Conservation (phyloP, 2,329 filamentous ascomycete species). For the Penicillium polonicum region DNA sequence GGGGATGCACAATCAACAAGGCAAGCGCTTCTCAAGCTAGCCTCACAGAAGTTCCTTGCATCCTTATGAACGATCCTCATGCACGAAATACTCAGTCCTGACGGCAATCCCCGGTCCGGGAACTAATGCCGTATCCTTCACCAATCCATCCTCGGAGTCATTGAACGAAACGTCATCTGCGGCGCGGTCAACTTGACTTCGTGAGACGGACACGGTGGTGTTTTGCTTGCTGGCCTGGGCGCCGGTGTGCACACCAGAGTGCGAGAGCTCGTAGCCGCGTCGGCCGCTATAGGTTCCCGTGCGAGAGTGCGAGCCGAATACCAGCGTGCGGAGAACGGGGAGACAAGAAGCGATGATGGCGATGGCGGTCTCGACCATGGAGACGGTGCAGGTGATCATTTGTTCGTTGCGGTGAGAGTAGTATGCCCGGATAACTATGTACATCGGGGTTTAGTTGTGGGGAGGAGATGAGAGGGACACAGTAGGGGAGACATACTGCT, state of each 20-base stretch:
- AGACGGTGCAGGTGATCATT: slow-evolving; percentile 28
- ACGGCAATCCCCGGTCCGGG: slow-evolving; percentile 18
- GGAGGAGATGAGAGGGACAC: background rate
- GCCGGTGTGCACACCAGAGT: slow-evolving; percentile 9
- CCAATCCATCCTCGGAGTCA: slow-evolving; percentile 22
- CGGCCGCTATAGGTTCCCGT: slow-evolving; percentile 20
- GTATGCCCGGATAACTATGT: slow-evolving; percentile 23
- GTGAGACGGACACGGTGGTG: slow-evolving; percentile 15
- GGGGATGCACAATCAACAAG: background rate
- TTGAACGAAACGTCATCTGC: slow-evolving; percentile 15
- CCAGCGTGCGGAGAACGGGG: slow-evolving; percentile 22
- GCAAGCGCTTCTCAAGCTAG: background rate
- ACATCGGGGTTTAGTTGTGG: background rate
- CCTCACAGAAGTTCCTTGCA: background rate
- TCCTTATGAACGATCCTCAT: background rate
- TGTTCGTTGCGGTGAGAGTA: slow-evolving; percentile 22
- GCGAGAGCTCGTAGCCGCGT: slow-evolving; percentile 21
- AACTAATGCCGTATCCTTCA: slow-evolving; percentile 6
- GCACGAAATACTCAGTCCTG: slow-evolving; percentile 18
- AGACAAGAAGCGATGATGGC: slow-evolving; percentile 22
- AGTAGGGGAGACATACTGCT: slow-evolving; percentile 18
- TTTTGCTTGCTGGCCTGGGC: background rate
- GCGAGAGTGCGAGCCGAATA: slow-evolving; percentile 25
- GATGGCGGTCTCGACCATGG: slow-evolving; percentile 25
- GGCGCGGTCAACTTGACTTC: background rate